These are phyloP conservation scores for Acer saccharum DNA, from an alignment of 345 rosid species.

Conservation along the genomic window DNA sequence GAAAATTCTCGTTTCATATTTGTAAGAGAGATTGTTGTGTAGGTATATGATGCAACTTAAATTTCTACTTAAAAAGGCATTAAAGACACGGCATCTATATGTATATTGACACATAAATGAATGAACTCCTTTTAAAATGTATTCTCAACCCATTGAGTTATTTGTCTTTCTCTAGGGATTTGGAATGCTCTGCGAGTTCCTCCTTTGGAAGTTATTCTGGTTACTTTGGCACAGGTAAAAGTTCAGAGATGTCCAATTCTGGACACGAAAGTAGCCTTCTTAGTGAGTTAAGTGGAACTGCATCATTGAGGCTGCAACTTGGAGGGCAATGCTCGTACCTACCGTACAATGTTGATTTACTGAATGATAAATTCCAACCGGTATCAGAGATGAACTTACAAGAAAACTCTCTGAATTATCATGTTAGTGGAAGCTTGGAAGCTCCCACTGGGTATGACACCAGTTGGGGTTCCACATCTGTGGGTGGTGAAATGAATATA, in stretches of 20 bases:
- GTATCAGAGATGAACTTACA: conserved; percentile 52
- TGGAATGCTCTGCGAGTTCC: conserved; percentile 70
- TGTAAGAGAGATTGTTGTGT: neutral
- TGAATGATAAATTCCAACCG: conserved; percentile 54
- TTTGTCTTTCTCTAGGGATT: conserved; percentile 50
- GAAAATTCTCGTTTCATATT: neutral
- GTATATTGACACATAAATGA: neutral
- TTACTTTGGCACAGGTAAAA: conserved; percentile 58
- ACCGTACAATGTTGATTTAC: conserved; percentile 48
- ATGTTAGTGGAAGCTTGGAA: conserved; percentile 57
- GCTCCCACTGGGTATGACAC: conserved; percentile 47
- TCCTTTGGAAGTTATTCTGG: conserved; percentile 77
- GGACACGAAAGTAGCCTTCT: conserved; percentile 66
- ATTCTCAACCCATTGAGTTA: neutral
- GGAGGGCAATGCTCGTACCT: conserved; percentile 49
- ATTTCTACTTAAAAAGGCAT: neutral
- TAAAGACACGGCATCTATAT: neutral
- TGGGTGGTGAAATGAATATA: conserved; percentile 56
- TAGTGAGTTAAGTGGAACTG: conserved; percentile 53
- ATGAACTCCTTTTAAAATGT: neutral
- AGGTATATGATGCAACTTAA: neutral
- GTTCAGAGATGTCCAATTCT: conserved; percentile 62
- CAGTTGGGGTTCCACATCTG: conserved; percentile 62
- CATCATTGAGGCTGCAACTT: conserved; percentile 46
- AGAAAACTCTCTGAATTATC: conserved; percentile 53